Evolutionary conservation across 441 rosid species (phyloP).

Genomic region (Flueggea neowawraea): DNA sequence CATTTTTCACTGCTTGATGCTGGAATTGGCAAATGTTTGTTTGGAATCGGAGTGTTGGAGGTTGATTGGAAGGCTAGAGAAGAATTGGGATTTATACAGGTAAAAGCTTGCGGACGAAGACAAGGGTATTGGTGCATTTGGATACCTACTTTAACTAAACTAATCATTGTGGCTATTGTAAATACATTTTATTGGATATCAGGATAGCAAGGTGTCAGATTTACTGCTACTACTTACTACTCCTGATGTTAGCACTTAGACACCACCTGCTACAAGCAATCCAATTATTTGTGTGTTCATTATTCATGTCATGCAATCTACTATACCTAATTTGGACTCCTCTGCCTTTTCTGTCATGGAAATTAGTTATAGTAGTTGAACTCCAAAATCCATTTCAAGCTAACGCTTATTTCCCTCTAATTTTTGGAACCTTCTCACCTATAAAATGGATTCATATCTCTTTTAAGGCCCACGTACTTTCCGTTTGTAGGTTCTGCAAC

Average conservation of each 20-base stretch:
- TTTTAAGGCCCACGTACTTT: too few species aligned
- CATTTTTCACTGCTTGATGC: too few species aligned
- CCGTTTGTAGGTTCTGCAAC: too few species aligned
- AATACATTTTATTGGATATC: too few species aligned
- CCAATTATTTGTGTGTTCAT: too few species aligned
- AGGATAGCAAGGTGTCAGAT: too few species aligned
- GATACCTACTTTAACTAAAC: slow-evolving; percentile 33
- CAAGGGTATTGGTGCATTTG: slow-evolving; percentile 18
- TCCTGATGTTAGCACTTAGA: too few species aligned
- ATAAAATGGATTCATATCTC: not conserved
- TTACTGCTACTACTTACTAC: too few species aligned
- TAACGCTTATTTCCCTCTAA: slow-evolving; percentile 22
- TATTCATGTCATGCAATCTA: not conserved
- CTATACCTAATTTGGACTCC: slow-evolving; percentile 19
- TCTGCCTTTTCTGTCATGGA: not conserved
- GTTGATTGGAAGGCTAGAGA: slow-evolving; percentile 16
- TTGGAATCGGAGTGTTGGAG: slow-evolving; percentile 17
- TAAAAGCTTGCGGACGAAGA: not conserved
- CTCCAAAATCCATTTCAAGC: slow-evolving; percentile 43
- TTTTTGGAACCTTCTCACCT: slow-evolving; percentile 3
- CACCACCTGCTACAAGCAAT: too few species aligned
- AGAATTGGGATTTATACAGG: slow-evolving; percentile 15
- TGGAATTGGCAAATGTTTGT: too few species aligned
- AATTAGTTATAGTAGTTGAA: slow-evolving; percentile 64
- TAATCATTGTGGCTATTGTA: not conserved